Base-by-base conservation (phyloP, 2,329 filamentous ascomycete species). In the Talaromyces rugulosus region DNA sequence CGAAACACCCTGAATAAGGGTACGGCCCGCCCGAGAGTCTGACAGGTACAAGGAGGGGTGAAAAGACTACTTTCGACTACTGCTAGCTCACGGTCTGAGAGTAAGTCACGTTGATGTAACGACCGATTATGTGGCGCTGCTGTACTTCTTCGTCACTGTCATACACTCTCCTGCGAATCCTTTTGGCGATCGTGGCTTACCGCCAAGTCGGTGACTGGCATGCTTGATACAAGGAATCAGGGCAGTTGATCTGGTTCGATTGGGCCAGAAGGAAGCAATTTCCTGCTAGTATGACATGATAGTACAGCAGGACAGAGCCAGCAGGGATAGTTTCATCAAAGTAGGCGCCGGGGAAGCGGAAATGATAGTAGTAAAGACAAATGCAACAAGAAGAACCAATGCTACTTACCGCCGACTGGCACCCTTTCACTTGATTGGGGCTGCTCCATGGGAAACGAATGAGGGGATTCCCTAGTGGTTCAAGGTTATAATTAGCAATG, bases 21-120 rank as follows among this genome's bases (percentile, higher is more conserved):
- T 62, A 51, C 61, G 61, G 61, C 44, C 61, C 61, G 61, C 42
- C 31, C 56, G 54, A 40, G 27, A 53, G 40, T 61, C 55, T 58
- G 60, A 61, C 54, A 56, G 54, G 36, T 44, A 56, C 52, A 53
- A 31, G 11, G 16, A 3, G 7, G 36, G 16, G 16, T 7, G 14
- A 33, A 9, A 27, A 23, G 12, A 18, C 18, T 36, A 36, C 28
- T 42, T 14, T 28, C 14, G n/a, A 33, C 54, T 30, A 36, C 33
- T 27, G 28, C 16, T 55, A n/a, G 28, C 52, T 55, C 27, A 23
- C 33, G 28, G 54, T 40, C 36, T 18, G 31, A 56, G 54, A 1
- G 54, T 27, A 16, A 56, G 54, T 56, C 54, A 56, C 23, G 50
- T 36, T 28, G 51, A 62, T 62, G 60, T 47, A 62, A 30, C 56